phyloP scores from a whole-genome alignment of 176 grass and related monocot genomes.

The Oryza meyeriana region DNA sequence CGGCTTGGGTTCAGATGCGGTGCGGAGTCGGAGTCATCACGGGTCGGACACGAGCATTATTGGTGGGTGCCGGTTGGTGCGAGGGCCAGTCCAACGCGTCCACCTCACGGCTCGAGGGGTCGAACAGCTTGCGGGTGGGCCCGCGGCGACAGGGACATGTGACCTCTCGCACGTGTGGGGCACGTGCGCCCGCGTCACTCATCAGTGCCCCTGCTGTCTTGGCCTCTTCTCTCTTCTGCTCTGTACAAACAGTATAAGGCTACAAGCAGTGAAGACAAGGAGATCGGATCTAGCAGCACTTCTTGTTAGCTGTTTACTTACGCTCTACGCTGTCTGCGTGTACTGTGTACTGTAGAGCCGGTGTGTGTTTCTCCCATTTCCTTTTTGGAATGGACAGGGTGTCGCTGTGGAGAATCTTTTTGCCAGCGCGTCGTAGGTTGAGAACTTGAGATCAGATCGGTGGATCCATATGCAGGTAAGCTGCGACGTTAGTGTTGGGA shows the following conservation, averaged over 20 bases:
- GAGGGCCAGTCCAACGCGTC: slow-evolving; percentile 21
- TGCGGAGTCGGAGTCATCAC: background rate
- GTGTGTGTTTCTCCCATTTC: background rate
- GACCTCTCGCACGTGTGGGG: slow-evolving; percentile 14
- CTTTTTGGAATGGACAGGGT: background rate
- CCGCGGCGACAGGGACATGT: background rate
- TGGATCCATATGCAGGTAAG: background rate
- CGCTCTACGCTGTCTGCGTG: background rate
- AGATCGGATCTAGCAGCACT: background rate
- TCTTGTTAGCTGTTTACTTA: background rate
- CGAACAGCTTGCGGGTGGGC: background rate
- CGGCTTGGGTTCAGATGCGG: background rate
- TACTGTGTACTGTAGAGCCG: background rate
- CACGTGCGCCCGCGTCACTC: slow-evolving; percentile 24
- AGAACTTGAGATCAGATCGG: background rate
- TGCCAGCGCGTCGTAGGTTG: background rate
- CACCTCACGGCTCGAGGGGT: background rate
- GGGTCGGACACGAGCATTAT: slow-evolving; percentile 3
- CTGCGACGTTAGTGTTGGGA: background rate
- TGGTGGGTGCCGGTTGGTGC: slow-evolving; percentile 34
- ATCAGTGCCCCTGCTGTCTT: background rate
- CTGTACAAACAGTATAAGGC: background rate
- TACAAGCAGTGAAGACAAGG: background rate
- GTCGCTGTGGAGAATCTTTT: slow-evolving; percentile 13
- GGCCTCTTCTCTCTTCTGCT: background rate